Evolutionary conservation across 352 stramenopile genomes (phyloP).

Genomic region (Phytopythium cucurbitacearum): DNA sequence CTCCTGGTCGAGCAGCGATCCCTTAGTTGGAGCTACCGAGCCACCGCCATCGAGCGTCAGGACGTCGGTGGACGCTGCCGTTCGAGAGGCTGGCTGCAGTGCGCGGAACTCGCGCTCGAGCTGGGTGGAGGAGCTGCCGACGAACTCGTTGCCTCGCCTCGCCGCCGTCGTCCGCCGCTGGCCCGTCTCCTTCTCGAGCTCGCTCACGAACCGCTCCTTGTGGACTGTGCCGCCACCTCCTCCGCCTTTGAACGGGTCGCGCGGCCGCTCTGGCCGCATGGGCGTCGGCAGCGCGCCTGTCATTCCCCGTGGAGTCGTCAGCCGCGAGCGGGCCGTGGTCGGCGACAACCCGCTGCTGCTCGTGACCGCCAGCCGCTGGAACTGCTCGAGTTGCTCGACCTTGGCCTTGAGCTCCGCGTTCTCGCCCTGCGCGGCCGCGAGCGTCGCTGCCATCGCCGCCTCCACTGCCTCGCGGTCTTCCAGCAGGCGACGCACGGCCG

Average conservation of each 20-base stretch:
- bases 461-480: slow-evolving; percentile 58
- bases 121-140: slow-evolving; percentile 26
- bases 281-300: slow-evolving; percentile 20
- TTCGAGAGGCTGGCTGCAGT: slow-evolving; percentile 11
- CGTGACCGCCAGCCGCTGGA: slow-evolving; percentile 1
- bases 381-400: slow-evolving; percentile 37
- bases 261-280: slow-evolving; percentile 50
- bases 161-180: slow-evolving; percentile 36
- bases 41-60: slow-evolving; percentile 9
- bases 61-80: slow-evolving; percentile 8
- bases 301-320: neutral
- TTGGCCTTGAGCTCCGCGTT: slow-evolving; percentile 24
- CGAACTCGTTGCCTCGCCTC: slow-evolving; percentile 14
- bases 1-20: slow-evolving; percentile 38
- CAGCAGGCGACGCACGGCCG: slow-evolving; percentile 35
- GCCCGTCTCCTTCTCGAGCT: slow-evolving; percentile 61
- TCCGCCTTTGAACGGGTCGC: slow-evolving; percentile 15
- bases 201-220: slow-evolving; percentile 75
- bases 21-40: neutral
- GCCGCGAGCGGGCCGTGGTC: neutral
- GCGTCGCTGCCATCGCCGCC: slow-evolving; percentile 22
- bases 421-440: slow-evolving; percentile 35
- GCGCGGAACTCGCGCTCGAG: slow-evolving; percentile 48
- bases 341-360: slow-evolving; percentile 2
- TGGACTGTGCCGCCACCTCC: slow-evolving; percentile 34